phyloP scores from a whole-genome alignment of 2,329 filamentous ascomycete genomes.

The Paracorniculantispora psalliotae region DNA sequence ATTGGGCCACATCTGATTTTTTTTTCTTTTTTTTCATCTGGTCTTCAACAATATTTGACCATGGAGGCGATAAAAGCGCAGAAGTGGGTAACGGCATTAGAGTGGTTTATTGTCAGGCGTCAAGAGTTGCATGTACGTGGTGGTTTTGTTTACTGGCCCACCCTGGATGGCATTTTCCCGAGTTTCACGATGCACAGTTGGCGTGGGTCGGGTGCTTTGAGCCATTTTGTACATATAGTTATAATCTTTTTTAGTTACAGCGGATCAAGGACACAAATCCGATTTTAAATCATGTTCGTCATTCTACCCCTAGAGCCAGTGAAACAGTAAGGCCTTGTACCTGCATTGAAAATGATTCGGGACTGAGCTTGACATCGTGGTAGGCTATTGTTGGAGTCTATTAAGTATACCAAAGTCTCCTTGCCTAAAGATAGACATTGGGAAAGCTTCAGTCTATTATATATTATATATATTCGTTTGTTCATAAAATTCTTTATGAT shows the following conservation, averaged over 20 bases:
- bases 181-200: not conserved
- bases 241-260: not conserved
- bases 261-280: not conserved
- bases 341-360: no score
- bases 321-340: no score
- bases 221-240: not conserved
- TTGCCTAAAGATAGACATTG: not conserved
- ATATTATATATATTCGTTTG: not conserved
- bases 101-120: constrained; percentile 1
- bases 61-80: not conserved
- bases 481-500: not conserved
- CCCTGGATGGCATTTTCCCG: not conserved
- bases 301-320: no score
- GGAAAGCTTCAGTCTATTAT: not conserved
- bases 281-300: not conserved
- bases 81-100: not conserved
- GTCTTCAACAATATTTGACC: constrained; percentile 5
- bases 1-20: not conserved
- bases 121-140: not conserved
- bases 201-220: not conserved
- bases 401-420: not conserved
- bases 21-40: not conserved
- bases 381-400: not conserved
- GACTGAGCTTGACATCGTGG: no score
- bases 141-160: not conserved